Evolutionary conservation across 352 stramenopile genomes (phyloP).

Genomic region (Pythium vanterpoolii): DNA sequence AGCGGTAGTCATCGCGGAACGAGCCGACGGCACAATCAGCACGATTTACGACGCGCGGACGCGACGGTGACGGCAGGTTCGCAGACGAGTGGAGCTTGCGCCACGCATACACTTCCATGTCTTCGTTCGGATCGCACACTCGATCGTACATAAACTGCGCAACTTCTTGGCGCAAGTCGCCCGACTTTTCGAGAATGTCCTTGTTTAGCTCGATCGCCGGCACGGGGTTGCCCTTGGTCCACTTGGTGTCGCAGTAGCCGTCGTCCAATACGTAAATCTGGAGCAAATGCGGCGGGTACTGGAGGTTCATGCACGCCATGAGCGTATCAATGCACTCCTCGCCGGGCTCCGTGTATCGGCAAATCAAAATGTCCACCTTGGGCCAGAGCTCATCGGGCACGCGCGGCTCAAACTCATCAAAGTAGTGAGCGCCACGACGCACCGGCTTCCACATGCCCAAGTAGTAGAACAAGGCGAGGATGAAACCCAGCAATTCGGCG

Average conservation of each 20-base stretch:
- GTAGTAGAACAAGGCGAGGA: constrained; percentile 80
- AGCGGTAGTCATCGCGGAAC: constrained; percentile 85
- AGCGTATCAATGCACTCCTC: constrained; percentile 86
- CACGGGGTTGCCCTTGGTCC: constrained; percentile 70
- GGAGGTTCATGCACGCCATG: constrained; percentile 84
- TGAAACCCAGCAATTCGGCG: constrained; percentile 63
- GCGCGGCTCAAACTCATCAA: constrained; percentile 82
- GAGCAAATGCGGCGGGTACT: constrained; percentile 84
- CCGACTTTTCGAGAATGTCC: constrained; percentile 67
- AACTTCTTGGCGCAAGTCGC: constrained; percentile 78
- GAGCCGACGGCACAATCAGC: constrained; percentile 73
- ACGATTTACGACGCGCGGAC: constrained; percentile 70
- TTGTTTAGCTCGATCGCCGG: constrained; percentile 77
- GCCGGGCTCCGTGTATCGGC: constrained; percentile 78
- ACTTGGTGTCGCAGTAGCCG: constrained; percentile 81
- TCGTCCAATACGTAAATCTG: constrained; percentile 87
- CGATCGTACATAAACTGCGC: constrained; percentile 89
- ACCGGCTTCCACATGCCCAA: constrained; percentile 89
- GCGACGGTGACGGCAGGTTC: constrained; percentile 69
- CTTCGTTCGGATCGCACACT: constrained; percentile 81
- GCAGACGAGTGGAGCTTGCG: constrained; percentile 82
- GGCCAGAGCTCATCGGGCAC: constrained; percentile 77
- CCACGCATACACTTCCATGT: constrained; percentile 87
- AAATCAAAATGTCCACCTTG: constrained; percentile 81
- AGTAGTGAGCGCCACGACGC: constrained; percentile 83